A percentile compares a stretch with the other conserved stretches of the same genome.
Conservation (phyloP, 345 rosid species). For the Cardamine chenopodiifolia region DNA sequence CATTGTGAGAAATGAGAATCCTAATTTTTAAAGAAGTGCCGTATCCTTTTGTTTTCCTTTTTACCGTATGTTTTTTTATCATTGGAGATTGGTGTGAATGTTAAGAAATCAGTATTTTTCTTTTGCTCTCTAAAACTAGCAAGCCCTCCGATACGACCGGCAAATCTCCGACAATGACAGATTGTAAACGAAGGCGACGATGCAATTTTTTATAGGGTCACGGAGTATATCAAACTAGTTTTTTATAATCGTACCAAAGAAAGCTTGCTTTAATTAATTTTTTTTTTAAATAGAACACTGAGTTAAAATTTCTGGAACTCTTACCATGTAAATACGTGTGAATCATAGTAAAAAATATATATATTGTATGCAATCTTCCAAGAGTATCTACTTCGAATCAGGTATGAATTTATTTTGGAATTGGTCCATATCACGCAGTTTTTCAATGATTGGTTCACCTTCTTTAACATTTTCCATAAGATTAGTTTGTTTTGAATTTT, state of each 20-base stretch:
- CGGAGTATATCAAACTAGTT: background rate
- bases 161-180: conserved; percentile 22
- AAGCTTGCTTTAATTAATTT: too few relatives aligned
- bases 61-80: too few relatives aligned
- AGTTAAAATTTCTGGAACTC: background rate
- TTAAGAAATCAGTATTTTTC: background rate
- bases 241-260: background rate
- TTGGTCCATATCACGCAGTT: too few relatives aligned
- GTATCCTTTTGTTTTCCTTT: background rate
- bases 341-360: too few relatives aligned
- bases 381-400: too few relatives aligned
- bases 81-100: conserved; percentile 20
- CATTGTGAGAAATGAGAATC: background rate
- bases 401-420: too few relatives aligned
- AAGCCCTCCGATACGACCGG: conserved; percentile 30
- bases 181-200: background rate
- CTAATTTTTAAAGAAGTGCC: background rate
- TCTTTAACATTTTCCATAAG: too few relatives aligned
- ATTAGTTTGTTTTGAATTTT: too few relatives aligned
- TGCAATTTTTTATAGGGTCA: background rate
- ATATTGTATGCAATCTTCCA: too few relatives aligned
- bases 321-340: background rate
- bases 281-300: too few relatives aligned
- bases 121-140: background rate
- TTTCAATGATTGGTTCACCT: too few relatives aligned